Percentiles rank a stretch among this genome's conserved stretches.
Conservation (phyloP, 768 basidiomycete species). For the Lyophyllum shimeji region DNA sequence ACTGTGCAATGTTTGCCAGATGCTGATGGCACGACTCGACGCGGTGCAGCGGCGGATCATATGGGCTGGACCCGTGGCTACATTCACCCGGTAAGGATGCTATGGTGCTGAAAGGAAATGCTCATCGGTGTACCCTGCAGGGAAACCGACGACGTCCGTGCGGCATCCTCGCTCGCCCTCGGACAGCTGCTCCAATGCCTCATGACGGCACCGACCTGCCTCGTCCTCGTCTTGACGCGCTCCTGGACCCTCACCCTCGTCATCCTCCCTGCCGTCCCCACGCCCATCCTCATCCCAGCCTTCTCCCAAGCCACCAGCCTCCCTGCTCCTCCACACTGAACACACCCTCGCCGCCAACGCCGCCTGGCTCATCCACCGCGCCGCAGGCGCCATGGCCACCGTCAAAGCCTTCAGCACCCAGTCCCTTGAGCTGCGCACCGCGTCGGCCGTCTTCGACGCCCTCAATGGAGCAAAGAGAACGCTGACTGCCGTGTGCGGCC, state of each 20-base stretch:
- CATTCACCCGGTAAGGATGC: conserved; percentile 70
- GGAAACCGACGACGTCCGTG: conserved; percentile 92
- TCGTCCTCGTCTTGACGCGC: conserved; percentile 78
- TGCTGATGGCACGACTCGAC: no score
- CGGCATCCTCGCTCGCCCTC: conserved; percentile 77
- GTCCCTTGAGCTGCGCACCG: conserved; percentile 40
- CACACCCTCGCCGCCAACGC: conserved; percentile 67
- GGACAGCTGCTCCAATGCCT: conserved; percentile 81
- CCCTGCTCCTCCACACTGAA: conserved; percentile 68
- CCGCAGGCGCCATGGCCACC: conserved; percentile 74
- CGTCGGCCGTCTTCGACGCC: conserved; percentile 42
- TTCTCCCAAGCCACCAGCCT: conserved; percentile 69
- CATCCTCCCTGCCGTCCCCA: conserved; percentile 86
- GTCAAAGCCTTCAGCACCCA: conserved; percentile 93
- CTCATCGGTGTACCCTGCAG: conserved; percentile 37
- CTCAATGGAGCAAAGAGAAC: conserved; percentile 47
- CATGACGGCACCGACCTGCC: conserved; percentile 74
- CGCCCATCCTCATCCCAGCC: conserved; percentile 74
- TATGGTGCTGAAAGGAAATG: background rate
- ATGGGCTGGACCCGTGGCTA: conserved; percentile 91
- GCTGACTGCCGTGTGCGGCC: conserved; percentile 74
- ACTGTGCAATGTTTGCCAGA: no score
- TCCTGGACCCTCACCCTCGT: conserved; percentile 87
- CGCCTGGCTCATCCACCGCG: conserved; percentile 78
- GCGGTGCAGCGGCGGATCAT: no score